Evolutionary conservation across 139 green algal genomes (phyloP), one percentile per base, ranked within the genome.

Genomic region (Trebouxia sp.): DNA sequence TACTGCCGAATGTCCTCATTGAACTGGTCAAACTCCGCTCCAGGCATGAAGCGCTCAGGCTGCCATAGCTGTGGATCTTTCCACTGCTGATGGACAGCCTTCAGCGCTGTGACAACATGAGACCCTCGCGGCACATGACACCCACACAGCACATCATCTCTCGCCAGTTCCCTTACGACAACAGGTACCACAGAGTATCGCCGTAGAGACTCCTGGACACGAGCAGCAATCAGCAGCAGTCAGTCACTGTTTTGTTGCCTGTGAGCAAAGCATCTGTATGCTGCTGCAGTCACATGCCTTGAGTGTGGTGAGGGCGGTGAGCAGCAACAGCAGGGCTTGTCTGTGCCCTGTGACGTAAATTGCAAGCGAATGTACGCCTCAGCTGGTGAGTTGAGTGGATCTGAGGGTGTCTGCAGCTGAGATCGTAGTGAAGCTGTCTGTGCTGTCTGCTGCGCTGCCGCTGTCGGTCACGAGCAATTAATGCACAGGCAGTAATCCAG

Each of bases 151-250:
- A 90, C 83, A 76, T 95, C 92, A 83, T 96, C 88, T 37, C 84
- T 70, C 35, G 80, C 82, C 35, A 91, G 79, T 24, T 77, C 85
- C 75, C 95, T 90, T 5, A 91, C 96, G 6, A 98, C 93, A 35
- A 98, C 92, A 4, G 95, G 95, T n/a, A 98, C 95, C 32, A 98
- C 92, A 6, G 84, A 92, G 87, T 97, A 97, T 86, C 93, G 92
- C 65, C 93, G 87, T 70, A 96, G 80, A 32, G 85, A 84, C 80
- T 94, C 86, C 88, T 91, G 80, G 41, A 81, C 22, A 32, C 5
- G 15, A 26, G 67, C 38, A 91, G 78, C 10, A 81, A 55, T 32
- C 12, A 35, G 39, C 26, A 38, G 8, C 15, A 15, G 20, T 55
- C 39, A 24, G 83, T 96, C 93, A 69, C 48, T 17, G 15, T 17